Percentiles rank a stretch among this genome's conserved stretches.
Conservation (phyloP, 768 basidiomycete genomes). For the Tulasnella sp. region DNA sequence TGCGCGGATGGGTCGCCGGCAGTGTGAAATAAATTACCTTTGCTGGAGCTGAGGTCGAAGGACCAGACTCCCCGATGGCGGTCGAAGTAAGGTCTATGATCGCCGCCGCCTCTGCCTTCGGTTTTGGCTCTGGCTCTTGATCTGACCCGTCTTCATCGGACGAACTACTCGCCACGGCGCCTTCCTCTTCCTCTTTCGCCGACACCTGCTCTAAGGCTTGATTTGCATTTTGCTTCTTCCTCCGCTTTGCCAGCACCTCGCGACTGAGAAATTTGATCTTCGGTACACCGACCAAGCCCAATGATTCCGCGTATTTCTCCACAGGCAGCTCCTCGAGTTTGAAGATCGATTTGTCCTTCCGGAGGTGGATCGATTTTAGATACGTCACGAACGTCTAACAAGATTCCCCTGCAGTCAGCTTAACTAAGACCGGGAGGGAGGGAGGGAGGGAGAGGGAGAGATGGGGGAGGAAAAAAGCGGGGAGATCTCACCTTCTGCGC, state of each 20-base stretch:
- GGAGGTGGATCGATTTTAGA: conserved; percentile 80
- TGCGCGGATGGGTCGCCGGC: conserved; percentile 7
- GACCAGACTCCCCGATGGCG: not conserved
- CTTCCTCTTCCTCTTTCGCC: conserved; percentile 24
- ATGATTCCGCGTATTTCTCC: conserved; percentile 73
- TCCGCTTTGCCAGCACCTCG: conserved; percentile 51
- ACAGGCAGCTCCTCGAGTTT: conserved; percentile 72
- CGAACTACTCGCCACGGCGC: conserved; percentile 24
- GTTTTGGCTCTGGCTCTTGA: conserved; percentile 15
- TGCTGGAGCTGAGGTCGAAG: not conserved
- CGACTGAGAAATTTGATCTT: conserved; percentile 78
- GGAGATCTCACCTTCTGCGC: conserved; percentile 78
- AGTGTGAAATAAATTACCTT: not conserved
- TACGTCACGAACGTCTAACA: conserved; percentile 89
- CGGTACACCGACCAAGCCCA: conserved; percentile 89
- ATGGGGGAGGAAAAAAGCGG: conserved; percentile 6
- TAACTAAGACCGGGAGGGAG: no score
- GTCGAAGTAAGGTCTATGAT: no score
- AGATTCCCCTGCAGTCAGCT: not conserved
- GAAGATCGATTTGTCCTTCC: conserved; percentile 91
- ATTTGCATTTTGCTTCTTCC: conserved; percentile 58
- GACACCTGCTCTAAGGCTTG: conserved; percentile 18
- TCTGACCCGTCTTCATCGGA: conserved; percentile 20
- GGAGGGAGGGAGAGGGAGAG: no score
- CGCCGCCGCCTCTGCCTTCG: not conserved